Percentiles rank a stretch among this genome's conserved stretches.
phyloP scores from a whole-genome alignment of 177 flowering plant genomes.

The Tripterygium wilfordii region DNA sequence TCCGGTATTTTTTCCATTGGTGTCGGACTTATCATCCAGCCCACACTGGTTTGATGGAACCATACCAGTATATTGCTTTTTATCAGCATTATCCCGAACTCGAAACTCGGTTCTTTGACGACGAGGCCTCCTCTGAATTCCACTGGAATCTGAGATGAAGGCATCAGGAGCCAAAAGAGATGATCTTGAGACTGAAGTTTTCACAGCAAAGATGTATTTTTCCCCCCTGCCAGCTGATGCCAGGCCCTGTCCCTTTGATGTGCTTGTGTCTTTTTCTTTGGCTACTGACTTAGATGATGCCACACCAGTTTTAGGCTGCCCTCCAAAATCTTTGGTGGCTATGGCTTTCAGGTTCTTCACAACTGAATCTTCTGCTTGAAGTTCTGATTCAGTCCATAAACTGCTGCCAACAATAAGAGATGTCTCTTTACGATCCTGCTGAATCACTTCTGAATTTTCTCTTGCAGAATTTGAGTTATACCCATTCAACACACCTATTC shows the following conservation, averaged over 20 bases:
- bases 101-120: constrained; percentile 70
- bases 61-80: constrained; percentile 32
- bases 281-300: constrained; percentile 21
- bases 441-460: constrained; percentile 15
- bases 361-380: constrained; percentile 21
- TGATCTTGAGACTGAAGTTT: constrained; percentile 42
- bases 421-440: constrained; percentile 14
- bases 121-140: constrained; percentile 58
- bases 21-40: constrained; percentile 34
- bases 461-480: constrained; percentile 18
- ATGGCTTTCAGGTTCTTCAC: constrained; percentile 17
- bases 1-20: constrained; percentile 31
- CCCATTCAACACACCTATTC: no score
- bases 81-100: constrained; percentile 48
- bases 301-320: constrained; percentile 19
- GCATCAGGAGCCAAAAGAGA: constrained; percentile 29
- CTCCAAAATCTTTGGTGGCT: constrained; percentile 28
- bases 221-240: constrained; percentile 43
- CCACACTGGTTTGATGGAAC: constrained; percentile 26
- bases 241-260: constrained; percentile 36
- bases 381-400: constrained; percentile 13
- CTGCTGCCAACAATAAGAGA: constrained; percentile 19
- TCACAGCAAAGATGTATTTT: constrained; percentile 41
- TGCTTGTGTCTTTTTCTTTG: constrained; percentile 29
- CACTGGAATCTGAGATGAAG: constrained; percentile 37